These are phyloP conservation scores for Panicum hallii DNA, from an alignment of 202 grass and related monocot genomes.

Conservation along the genomic window DNA sequence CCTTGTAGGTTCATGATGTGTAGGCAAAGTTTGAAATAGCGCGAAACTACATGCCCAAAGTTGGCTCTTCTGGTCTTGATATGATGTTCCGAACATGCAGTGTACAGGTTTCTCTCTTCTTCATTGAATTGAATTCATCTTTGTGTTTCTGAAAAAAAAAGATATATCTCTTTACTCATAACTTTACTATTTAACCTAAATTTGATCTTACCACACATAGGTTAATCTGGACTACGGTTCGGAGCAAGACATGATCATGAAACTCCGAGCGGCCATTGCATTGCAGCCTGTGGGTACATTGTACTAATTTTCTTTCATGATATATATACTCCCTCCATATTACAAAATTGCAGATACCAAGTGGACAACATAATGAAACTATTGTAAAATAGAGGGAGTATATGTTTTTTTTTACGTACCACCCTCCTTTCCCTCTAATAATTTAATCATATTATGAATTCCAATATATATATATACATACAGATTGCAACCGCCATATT, in stretches of 20 bases:
- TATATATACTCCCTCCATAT: not conserved
- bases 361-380: not conserved
- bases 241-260: constrained; percentile 94
- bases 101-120: constrained; percentile 61
- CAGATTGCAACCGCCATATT: constrained; percentile 98
- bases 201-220: constrained; percentile 31
- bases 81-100: constrained; percentile 99
- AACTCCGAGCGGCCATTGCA: constrained; percentile 79
- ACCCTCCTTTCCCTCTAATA: not conserved
- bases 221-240: constrained; percentile 99
- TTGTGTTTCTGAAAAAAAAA: not conserved
- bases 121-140: not conserved
- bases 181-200: not conserved
- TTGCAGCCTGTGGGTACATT: constrained; percentile 88
- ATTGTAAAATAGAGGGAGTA: not conserved
- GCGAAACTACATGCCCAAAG: constrained; percentile 99
- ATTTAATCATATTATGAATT: not conserved
- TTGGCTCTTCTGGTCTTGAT: constrained; percentile 88
- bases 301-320: constrained; percentile 27
- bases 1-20: not conserved
- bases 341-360: not conserved
- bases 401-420: constrained; percentile 24
- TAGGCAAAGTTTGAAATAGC: constrained; percentile 93
- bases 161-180: not conserved
- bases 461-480: constrained; percentile 4